Conservation (phyloP, 78 protist genomes). For the Cyanophora paradoxa region DNA sequence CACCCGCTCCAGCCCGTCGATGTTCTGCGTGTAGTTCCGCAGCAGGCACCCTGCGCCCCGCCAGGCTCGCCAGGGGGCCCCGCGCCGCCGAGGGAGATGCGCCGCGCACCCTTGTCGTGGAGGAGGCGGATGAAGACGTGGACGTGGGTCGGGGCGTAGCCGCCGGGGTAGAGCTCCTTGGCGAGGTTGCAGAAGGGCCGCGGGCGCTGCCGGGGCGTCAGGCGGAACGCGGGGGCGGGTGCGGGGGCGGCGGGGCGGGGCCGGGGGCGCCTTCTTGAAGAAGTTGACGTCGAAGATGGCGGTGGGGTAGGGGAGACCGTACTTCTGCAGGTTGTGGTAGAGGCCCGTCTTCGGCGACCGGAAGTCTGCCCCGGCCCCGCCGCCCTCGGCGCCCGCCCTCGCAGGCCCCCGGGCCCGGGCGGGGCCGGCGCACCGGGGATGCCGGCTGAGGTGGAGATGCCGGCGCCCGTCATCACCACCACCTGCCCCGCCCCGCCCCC, state of each 20-base stretch:
- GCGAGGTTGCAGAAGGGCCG: slow-evolving; percentile 73
- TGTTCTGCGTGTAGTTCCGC: slow-evolving; percentile 85
- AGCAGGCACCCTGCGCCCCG: too few relatives aligned
- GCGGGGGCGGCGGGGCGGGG: too few relatives aligned
- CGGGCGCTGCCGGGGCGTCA: too few relatives aligned
- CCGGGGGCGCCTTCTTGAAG: too few relatives aligned
- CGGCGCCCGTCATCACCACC: not conserved
- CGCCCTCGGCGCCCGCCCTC: too few relatives aligned
- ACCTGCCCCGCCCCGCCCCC: too few relatives aligned
- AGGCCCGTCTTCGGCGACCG: slow-evolving; percentile 76
- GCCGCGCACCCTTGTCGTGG: slow-evolving; percentile 24
- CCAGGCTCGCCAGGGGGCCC: too few relatives aligned
- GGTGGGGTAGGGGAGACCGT: slow-evolving; percentile 63
- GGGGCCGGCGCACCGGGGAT: too few relatives aligned
- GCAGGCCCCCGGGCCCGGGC: too few relatives aligned
- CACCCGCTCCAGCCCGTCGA: slow-evolving; percentile 76
- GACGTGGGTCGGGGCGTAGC: slow-evolving; percentile 51
- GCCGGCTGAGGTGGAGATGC: not conserved
- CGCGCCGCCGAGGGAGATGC: too few relatives aligned
- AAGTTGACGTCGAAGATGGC: slow-evolving; percentile 66
- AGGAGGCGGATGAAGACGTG: slow-evolving; percentile 72
- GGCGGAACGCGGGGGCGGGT: too few relatives aligned
- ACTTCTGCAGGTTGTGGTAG: slow-evolving; percentile 65
- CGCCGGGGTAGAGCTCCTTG: slow-evolving; percentile 57
- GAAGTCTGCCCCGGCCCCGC: too few relatives aligned